phyloP scores from a whole-genome alignment of 2,329 filamentous ascomycete species.

The Paracamarosporium sp. region DNA sequence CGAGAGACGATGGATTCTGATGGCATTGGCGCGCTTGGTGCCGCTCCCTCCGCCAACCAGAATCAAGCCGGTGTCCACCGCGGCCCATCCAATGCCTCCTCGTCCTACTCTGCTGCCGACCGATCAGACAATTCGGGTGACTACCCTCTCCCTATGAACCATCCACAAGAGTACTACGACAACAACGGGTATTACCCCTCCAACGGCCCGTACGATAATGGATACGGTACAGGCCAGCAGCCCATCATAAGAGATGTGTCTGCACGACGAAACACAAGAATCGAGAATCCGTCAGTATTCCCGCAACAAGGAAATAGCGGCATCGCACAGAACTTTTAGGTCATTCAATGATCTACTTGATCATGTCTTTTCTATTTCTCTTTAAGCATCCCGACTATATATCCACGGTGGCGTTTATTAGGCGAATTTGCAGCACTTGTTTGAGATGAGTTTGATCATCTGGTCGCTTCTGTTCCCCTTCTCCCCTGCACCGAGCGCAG shows the following conservation, averaged over 20 bases:
- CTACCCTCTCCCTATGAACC: constrained; percentile 55
- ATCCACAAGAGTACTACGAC: constrained; percentile 60
- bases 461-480: not conserved
- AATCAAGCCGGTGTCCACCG: constrained; percentile 76
- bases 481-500: constrained; percentile 4
- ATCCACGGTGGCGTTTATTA: constrained; percentile 1
- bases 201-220: constrained; percentile 61
- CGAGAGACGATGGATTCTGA: constrained; percentile 71
- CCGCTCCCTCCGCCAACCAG: constrained; percentile 67
- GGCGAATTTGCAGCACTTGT: constrained; percentile 2
- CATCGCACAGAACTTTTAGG: constrained; percentile 94
- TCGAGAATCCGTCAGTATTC: constrained; percentile 88
- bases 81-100: constrained; percentile 93
- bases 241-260: constrained; percentile 93
- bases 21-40: constrained; percentile 80
- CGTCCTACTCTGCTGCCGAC: constrained; percentile 85
- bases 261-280: constrained; percentile 89
- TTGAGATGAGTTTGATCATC: not conserved
- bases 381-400: not conserved
- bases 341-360: not conserved
- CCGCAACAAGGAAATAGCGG: constrained; percentile 90
- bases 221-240: constrained; percentile 62
- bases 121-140: constrained; percentile 71
- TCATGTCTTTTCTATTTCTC: constrained; percentile 2
- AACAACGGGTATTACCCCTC: constrained; percentile 63